Evolutionary conservation across 2,329 filamentous ascomycete genomes (phyloP), one percentile per base, ranked within the genome.

Genomic region (Xylogone sp.): DNA sequence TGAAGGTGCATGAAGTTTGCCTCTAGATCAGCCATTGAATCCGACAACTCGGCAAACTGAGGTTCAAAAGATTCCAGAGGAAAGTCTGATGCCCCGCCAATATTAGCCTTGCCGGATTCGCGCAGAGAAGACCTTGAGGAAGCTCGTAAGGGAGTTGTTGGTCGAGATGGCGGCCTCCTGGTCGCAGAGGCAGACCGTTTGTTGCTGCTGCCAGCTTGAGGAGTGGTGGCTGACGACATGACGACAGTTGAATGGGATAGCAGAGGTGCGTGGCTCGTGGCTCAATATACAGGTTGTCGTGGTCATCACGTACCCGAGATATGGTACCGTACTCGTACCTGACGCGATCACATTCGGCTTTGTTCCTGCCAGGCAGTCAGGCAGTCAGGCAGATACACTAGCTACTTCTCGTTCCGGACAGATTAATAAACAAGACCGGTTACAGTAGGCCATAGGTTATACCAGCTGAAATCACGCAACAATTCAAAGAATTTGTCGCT

Each of bases 1-100:
- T 97, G 93, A 59, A 99, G 84, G 68, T 97, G 91, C 86, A 96
- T 90, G 75, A 97, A 91, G 69, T 99, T 97, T 54, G 91, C 90
- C 74, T 99, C 94, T 9, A 99, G 81, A 63, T 97, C 94, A 21
- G 91, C 90, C 83, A 97, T 92, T 53, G 88, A 87, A 69, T 99
- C 94, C 9, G 90, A 88, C 2, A 99, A 79, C 72, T 99, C 94
- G 13, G 90, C 90, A 69, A 99, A 97, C 13, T 88, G 87, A 0
- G 91, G 90, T 67, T 97, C 92, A 52, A 97, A 85, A 2, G 80
- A 73, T 60, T 93, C 90, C 54, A 97, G 82, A 0, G 91, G 90
- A 53, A 86, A 84, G 3, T 79, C 71, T 3, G 76, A 73, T 44
- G 79, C 77, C 31, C 75, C 69, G 46, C 76, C 74, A 58, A 80